Evolutionary conservation across 2,329 filamentous ascomycete genomes (phyloP).

Genomic region (Apiospora sp.): DNA sequence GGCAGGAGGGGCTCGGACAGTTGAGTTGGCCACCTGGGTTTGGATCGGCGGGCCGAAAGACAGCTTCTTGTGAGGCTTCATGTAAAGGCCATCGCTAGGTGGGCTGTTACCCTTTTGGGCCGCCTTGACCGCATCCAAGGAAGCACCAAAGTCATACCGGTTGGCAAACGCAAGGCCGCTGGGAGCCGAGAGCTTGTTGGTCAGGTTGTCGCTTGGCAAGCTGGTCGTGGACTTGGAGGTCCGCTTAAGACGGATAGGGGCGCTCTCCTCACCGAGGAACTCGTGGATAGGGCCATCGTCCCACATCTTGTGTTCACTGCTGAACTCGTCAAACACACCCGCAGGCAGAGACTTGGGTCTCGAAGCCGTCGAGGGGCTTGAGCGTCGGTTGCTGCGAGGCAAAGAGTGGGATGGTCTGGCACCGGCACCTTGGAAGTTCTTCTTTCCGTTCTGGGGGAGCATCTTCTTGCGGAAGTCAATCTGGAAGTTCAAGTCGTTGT

Average conservation of each 20-base stretch:
- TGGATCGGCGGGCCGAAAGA: slow-evolving; percentile 33
- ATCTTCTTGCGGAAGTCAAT: slow-evolving; percentile 88
- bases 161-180: slow-evolving; percentile 84
- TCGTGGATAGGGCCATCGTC: slow-evolving; percentile 66
- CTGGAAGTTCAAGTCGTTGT: slow-evolving; percentile 85
- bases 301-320: slow-evolving; percentile 61
- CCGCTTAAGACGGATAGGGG: slow-evolving; percentile 73
- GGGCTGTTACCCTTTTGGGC: slow-evolving; percentile 65
- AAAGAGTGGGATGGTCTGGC: slow-evolving; percentile 62
- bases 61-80: slow-evolving; percentile 58
- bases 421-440: slow-evolving; percentile 56
- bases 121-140: slow-evolving; percentile 82
- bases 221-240: slow-evolving; percentile 69
- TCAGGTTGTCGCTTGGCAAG: slow-evolving; percentile 68
- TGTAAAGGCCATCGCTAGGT: slow-evolving; percentile 58
- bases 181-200: slow-evolving; percentile 59
- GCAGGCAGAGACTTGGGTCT: slow-evolving; percentile 64
- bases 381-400: slow-evolving; percentile 71
- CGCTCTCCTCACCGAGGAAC: slow-evolving; percentile 73
- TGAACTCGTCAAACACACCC: slow-evolving; percentile 75
- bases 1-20: not conserved
- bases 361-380: slow-evolving; percentile 47
- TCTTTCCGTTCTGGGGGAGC: slow-evolving; percentile 67
- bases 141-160: slow-evolving; percentile 96
- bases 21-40: slow-evolving; percentile 24